Conservation (phyloP, 148 eudicot species). For the Amaranthus palmeri region DNA sequence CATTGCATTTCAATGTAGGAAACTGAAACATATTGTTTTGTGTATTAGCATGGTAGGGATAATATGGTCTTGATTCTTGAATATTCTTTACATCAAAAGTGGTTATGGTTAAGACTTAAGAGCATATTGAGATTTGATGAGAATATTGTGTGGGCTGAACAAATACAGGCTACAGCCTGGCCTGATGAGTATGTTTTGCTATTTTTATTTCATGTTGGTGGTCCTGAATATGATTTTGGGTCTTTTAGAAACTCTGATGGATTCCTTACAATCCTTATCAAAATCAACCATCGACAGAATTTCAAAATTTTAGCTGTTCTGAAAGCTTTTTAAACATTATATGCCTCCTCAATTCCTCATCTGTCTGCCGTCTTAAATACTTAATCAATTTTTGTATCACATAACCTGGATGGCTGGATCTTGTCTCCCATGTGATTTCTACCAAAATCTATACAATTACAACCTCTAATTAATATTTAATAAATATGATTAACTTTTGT, state of each 20-base stretch:
- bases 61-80: too few species aligned
- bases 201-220: not conserved
- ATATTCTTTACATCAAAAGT: not conserved
- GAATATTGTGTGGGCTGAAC: not conserved
- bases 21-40: too few species aligned
- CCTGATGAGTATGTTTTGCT: not conserved
- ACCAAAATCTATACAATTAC: not conserved
- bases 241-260: not conserved
- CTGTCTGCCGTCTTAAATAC: not conserved
- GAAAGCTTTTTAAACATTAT: not conserved
- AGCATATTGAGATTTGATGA: not conserved
- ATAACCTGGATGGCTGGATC: constrained; percentile 11
- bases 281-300: not conserved
- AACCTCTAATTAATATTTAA: too few species aligned
- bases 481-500: not conserved
- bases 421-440: constrained; percentile 27
- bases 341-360: not conserved
- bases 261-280: not conserved
- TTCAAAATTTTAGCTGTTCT: not conserved
- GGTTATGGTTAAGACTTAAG: not conserved
- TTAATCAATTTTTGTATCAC: not conserved
- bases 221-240: not conserved
- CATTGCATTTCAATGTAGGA: too few species aligned
- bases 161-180: not conserved
- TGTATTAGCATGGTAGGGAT: too few species aligned